Conservation (phyloP, 495 filamentous ascomycete species). For the Aspergillus sclerotioniger region DNA sequence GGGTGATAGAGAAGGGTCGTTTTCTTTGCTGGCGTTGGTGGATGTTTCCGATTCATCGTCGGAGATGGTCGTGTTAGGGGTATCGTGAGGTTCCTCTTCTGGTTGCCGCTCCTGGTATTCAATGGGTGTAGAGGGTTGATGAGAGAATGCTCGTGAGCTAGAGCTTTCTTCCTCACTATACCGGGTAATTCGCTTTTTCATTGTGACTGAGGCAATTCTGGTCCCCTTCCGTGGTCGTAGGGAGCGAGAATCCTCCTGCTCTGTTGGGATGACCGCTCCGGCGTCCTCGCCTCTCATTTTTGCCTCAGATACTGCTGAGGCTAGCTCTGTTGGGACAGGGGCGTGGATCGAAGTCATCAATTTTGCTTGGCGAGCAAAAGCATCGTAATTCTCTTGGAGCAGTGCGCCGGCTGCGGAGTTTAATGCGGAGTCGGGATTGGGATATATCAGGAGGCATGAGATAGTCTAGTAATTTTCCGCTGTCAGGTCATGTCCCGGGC, state of each 20-base stretch:
- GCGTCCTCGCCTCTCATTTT: conserved; percentile 59
- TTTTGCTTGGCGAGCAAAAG: conserved; percentile 59
- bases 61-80: neutral
- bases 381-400: conserved; percentile 60
- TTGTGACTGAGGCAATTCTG: conserved; percentile 25
- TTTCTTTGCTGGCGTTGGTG: conserved; percentile 46
- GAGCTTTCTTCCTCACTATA: conserved; percentile 8
- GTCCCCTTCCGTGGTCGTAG: conserved; percentile 27
- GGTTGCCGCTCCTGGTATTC: conserved; percentile 5
- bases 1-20: conserved; percentile 47
- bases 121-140: conserved; percentile 2
- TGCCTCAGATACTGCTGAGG: conserved; percentile 51
- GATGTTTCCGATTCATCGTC: conserved; percentile 33
- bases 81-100: conserved; percentile 3
- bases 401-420: conserved; percentile 64
- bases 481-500: neutral
- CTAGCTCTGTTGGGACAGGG: conserved; percentile 44
- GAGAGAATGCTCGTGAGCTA: neutral
- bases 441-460: conserved; percentile 68
- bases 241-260: conserved; percentile 20
- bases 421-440: conserved; percentile 69
- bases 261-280: conserved; percentile 20
- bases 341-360: conserved; percentile 70
- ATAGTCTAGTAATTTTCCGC: conserved; percentile 48
- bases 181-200: conserved; percentile 23